These are phyloP conservation scores for Nephelium lappaceum DNA, from an alignment of 345 rosid genomes.

Conservation along the genomic window DNA sequence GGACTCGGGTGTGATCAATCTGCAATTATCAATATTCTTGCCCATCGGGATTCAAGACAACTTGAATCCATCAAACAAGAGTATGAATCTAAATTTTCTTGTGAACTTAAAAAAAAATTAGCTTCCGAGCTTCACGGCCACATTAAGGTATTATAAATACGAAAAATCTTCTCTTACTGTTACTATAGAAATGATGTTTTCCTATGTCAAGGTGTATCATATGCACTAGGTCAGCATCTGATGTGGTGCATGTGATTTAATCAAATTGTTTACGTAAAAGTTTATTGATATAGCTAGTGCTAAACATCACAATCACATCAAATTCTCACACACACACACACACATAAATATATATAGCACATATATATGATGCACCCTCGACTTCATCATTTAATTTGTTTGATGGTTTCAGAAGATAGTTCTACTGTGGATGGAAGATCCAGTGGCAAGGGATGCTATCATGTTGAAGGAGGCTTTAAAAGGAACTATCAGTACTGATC, in stretches of 20 bases:
- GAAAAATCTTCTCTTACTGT: neutral
- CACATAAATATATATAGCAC: no score
- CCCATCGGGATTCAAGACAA: conserved; percentile 53
- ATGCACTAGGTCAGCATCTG: no score
- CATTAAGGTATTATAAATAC: conserved; percentile 44
- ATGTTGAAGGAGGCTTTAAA: conserved; percentile 45
- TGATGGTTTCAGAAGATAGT: conserved; percentile 50
- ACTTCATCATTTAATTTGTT: no score
- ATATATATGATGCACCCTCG: no score
- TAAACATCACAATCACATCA: no score
- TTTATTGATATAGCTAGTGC: no score
- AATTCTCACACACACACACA: no score
- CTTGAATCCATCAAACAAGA: conserved; percentile 63
- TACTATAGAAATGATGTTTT: no score
- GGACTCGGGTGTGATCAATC: conserved; percentile 64
- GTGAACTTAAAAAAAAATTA: conserved; percentile 51
- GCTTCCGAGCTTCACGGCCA: conserved; percentile 63
- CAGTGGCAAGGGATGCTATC: conserved; percentile 47
- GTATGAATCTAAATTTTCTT: conserved; percentile 50
- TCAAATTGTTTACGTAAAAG: no score
- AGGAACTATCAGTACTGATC: conserved; percentile 47
- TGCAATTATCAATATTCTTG: conserved; percentile 50
- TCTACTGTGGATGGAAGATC: conserved; percentile 60
- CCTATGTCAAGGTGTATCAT: no score
- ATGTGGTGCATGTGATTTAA: no score